Evolutionary conservation across 1,284 basidiomycete species (phyloP).

Genomic region (Rhodotorula sp.): DNA sequence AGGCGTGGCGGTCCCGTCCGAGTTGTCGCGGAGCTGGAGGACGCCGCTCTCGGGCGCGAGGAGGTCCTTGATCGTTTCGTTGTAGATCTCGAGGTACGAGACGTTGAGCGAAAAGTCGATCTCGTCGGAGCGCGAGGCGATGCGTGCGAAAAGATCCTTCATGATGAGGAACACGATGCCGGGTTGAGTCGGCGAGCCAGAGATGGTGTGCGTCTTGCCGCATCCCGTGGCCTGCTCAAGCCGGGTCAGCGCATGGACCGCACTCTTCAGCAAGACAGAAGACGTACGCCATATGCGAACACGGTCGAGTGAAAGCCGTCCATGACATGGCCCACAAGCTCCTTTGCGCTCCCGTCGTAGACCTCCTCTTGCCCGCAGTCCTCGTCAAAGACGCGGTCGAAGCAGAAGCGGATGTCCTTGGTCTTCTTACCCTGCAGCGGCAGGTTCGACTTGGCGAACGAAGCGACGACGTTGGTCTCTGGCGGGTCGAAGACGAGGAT

Average conservation of each 20-base stretch:
- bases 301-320: conserved; percentile 96
- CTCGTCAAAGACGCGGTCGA: conserved; percentile 84
- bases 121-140: conserved; percentile 78
- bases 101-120: conserved; percentile 78
- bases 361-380: conserved; percentile 79
- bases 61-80: conserved; percentile 95
- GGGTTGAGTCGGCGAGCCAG: conserved; percentile 78
- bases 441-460: conserved; percentile 22
- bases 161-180: conserved; percentile 96
- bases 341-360: conserved; percentile 78
- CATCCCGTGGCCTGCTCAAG: conserved; percentile 82
- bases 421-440: conserved; percentile 43
- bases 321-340: conserved; percentile 75
- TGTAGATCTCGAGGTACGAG: conserved; percentile 96
- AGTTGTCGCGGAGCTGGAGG: conserved; percentile 84
- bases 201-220: conserved; percentile 97
- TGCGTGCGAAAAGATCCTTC: conserved; percentile 88
- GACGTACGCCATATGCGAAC: conserved; percentile 91
- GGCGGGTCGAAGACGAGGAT: conserved; percentile 90
- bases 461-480: conserved; percentile 67
- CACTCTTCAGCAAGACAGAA: background rate
- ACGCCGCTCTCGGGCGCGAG: conserved; percentile 64
- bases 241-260: background rate
- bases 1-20: conserved; percentile 74
- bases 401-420: conserved; percentile 71